These are phyloP conservation scores for Leishmania tarentolae DNA, from an alignment of 208 protist genomes.

Conservation along the genomic window DNA sequence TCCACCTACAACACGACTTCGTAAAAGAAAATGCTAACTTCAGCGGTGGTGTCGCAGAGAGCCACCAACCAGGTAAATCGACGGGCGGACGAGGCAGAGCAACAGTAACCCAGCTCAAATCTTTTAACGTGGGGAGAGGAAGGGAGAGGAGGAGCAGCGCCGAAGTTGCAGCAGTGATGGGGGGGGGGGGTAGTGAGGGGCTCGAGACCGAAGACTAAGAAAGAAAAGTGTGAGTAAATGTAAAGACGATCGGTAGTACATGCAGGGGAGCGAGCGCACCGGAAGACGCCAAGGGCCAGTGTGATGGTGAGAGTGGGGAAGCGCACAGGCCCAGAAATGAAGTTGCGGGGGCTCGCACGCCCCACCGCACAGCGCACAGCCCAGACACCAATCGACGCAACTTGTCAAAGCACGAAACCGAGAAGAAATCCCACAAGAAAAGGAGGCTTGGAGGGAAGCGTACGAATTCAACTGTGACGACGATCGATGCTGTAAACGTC, in stretches of 20 bases:
- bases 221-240: neutral
- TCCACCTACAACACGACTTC: neutral
- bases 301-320: too few relatives aligned
- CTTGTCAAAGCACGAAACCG: neutral
- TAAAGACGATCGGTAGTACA: neutral
- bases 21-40: neutral
- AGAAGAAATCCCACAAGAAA: neutral
- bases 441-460: neutral
- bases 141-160: neutral
- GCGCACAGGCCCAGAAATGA: neutral
- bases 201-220: neutral
- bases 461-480: neutral
- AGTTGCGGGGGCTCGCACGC: neutral
- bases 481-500: neutral
- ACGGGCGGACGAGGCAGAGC: neutral
- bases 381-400: neutral
- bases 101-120: too few relatives aligned
- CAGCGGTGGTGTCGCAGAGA: neutral
- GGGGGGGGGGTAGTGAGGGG: neutral
- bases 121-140: neutral
- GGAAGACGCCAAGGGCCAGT: too few relatives aligned
- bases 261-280: too few relatives aligned
- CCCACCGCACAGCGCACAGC: too few relatives aligned
- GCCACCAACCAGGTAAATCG: neutral
- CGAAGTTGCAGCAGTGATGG: neutral